Conservation (phyloP, 192 early-diverging fungal genomes). For the Geosiphon pyriformis region DNA sequence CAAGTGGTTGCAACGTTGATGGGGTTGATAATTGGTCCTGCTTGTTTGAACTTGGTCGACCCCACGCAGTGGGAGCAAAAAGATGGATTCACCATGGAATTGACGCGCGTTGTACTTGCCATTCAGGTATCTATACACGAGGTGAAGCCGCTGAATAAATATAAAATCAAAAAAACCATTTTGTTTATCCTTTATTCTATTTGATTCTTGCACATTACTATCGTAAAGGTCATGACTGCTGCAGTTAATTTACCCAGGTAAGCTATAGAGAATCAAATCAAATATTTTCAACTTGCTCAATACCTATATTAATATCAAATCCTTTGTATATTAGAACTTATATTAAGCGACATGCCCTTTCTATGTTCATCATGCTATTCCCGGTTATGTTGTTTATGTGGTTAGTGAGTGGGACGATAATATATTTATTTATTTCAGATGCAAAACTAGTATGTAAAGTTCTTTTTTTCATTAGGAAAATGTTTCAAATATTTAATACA, state of each 20-base stretch:
- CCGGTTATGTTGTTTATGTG: slow-evolving; percentile 85
- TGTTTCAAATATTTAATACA: slow-evolving; percentile 8
- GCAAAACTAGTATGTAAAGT: slow-evolving; percentile 41
- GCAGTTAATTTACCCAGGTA: slow-evolving; percentile 62
- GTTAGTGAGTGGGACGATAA: slow-evolving; percentile 55
- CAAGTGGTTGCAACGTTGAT: slow-evolving; percentile 69
- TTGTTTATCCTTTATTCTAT: too few relatives aligned
- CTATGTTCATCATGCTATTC: slow-evolving; percentile 61
- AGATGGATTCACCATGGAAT: slow-evolving; percentile 53
- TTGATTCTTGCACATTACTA: too few relatives aligned
- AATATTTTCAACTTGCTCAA: neutral
- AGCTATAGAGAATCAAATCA: neutral
- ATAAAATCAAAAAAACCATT: too few relatives aligned
- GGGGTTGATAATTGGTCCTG: slow-evolving; percentile 75
- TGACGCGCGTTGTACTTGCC: slow-evolving; percentile 69
- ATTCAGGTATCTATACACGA: slow-evolving; percentile 46
- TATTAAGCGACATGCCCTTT: slow-evolving; percentile 54
- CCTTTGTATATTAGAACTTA: slow-evolving; percentile 47
- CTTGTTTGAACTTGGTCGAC: slow-evolving; percentile 60
- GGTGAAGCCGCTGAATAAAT: neutral
- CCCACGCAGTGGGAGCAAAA: slow-evolving; percentile 39
- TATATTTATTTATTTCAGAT: slow-evolving; percentile 52
- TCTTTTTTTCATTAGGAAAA: neutral
- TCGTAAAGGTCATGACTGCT: slow-evolving; percentile 67
- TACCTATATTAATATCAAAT: neutral